A percentile compares a stretch with the other conserved stretches of the same genome.
These are phyloP conservation scores for Trichothecium sympodiale DNA, from an alignment of 2,329 filamentous ascomycete species.

Conservation along the genomic window DNA sequence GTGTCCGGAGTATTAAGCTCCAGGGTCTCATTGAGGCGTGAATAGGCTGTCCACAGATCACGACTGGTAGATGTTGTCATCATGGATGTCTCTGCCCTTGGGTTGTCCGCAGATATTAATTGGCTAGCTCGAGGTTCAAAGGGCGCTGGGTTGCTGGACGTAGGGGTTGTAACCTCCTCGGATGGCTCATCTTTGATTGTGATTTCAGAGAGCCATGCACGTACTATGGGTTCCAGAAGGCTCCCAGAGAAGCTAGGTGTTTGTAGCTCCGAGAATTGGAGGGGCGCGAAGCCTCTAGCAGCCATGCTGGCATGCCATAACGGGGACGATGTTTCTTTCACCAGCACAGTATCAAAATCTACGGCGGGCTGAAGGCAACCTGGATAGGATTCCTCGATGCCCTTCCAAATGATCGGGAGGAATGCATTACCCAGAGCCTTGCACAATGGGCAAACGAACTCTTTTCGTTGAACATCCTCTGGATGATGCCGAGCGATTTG, in stretches of 20 bases:
- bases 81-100: neutral
- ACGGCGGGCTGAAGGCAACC: constrained; percentile 52
- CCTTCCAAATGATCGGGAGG: constrained; percentile 90
- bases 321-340: constrained; percentile 39
- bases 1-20: too few relatives aligned
- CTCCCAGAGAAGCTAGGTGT: constrained; percentile 27
- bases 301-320: constrained; percentile 16
- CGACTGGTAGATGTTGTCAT: neutral
- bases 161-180: too few relatives aligned
- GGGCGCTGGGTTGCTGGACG: too few relatives aligned
- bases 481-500: constrained; percentile 94
- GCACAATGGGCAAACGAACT: constrained; percentile 94
- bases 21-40: too few relatives aligned
- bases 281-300: constrained; percentile 1
- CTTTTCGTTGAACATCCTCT: constrained; percentile 65
- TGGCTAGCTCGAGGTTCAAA: too few relatives aligned
- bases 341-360: constrained; percentile 60
- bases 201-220: constrained; percentile 24
- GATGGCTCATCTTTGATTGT: constrained; percentile 5
- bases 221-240: constrained; percentile 24
- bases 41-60: too few relatives aligned
- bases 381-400: constrained; percentile 73
- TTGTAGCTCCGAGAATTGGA: constrained; percentile 13
- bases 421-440: constrained; percentile 95
- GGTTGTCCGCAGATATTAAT: neutral